Percentiles rank a stretch among this genome's conserved stretches.
phyloP scores from a whole-genome alignment of 2,329 filamentous ascomycete species.

The Hypoxylon sp. region DNA sequence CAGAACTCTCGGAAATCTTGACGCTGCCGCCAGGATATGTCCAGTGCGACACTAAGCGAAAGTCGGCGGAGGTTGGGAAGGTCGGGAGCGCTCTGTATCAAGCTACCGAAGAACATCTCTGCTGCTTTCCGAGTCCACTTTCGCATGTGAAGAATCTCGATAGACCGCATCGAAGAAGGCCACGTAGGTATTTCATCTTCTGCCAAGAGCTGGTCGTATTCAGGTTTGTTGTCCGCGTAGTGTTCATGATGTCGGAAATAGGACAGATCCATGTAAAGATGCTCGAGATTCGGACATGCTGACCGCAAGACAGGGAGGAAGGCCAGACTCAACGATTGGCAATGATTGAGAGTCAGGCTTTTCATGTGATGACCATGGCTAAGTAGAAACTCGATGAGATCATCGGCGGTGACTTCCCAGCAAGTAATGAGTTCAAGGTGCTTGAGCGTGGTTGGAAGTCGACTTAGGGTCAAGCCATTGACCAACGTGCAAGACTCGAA shows the following conservation, averaged over 20 bases:
- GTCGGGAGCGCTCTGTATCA: conserved; percentile 78
- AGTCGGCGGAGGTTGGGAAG: conserved; percentile 78
- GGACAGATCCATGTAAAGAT: conserved; percentile 81
- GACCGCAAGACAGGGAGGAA: conserved; percentile 78
- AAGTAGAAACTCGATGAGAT: conserved; percentile 75
- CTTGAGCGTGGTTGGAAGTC: conserved; percentile 75
- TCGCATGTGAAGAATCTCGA: conserved; percentile 84
- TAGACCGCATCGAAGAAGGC: conserved; percentile 77
- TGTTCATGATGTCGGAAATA: conserved; percentile 80
- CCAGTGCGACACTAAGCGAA: conserved; percentile 81
- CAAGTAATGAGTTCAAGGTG: conserved; percentile 85
- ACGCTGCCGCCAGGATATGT: conserved; percentile 85
- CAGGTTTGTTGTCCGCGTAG: conserved; percentile 79
- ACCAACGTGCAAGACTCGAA: conserved; percentile 83
- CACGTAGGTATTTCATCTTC: conserved; percentile 79
- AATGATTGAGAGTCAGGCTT: conserved; percentile 80
- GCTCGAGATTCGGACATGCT: conserved; percentile 78
- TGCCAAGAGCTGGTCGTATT: conserved; percentile 78
- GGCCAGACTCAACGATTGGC: conserved; percentile 80
- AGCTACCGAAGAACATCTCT: conserved; percentile 82
- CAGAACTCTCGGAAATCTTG: conserved; percentile 84
- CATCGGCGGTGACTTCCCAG: conserved; percentile 77
- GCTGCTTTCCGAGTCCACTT: conserved; percentile 80
- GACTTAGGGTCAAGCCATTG: conserved; percentile 76
- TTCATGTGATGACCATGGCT: conserved; percentile 77